Evolutionary conservation across 179 eudicot species (phyloP).

Genomic region (Pouteria campechiana): DNA sequence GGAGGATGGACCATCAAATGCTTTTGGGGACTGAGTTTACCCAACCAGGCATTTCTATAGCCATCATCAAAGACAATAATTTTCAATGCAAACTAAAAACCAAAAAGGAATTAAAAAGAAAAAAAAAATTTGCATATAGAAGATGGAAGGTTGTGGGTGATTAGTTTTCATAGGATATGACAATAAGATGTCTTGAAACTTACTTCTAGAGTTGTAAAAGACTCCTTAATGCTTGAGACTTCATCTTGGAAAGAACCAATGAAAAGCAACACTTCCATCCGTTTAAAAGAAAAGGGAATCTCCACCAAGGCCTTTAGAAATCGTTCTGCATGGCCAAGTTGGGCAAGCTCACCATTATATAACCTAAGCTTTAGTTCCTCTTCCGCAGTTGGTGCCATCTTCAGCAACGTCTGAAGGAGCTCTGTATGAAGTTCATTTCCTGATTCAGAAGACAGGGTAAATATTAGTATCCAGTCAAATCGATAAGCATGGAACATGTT

Average conservation of each 20-base stretch:
- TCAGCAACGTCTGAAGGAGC: constrained; percentile 61
- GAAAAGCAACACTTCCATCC: constrained; percentile 55
- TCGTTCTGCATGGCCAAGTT: constrained; percentile 76
- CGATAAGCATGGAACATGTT: no score
- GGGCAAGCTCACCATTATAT: constrained; percentile 47
- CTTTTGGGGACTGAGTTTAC: no score
- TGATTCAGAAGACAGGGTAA: constrained; percentile 13
- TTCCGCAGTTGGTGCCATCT: constrained; percentile 73
- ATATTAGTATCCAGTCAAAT: no score
- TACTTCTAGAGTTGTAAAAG: constrained; percentile 57
- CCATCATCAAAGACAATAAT: no score
- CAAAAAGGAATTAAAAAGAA: background rate
- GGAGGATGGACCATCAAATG: no score
- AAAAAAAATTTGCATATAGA: no score
- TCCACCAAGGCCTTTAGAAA: constrained; percentile 64
- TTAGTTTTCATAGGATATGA: no score
- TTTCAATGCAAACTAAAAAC: no score
- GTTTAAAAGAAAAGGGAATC: constrained; percentile 66
- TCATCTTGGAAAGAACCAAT: constrained; percentile 65
- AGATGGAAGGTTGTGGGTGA: no score
- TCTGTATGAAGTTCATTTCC: constrained; percentile 82
- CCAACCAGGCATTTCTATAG: no score
- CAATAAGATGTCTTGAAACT: constrained; percentile 5
- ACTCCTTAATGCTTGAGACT: constrained; percentile 31
- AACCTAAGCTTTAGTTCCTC: constrained; percentile 72